A percentile compares a stretch with the other conserved stretches of the same genome.
These are phyloP conservation scores for Anethum foeniculum DNA, from an alignment of 140 eudicot genomes.

Conservation along the genomic window DNA sequence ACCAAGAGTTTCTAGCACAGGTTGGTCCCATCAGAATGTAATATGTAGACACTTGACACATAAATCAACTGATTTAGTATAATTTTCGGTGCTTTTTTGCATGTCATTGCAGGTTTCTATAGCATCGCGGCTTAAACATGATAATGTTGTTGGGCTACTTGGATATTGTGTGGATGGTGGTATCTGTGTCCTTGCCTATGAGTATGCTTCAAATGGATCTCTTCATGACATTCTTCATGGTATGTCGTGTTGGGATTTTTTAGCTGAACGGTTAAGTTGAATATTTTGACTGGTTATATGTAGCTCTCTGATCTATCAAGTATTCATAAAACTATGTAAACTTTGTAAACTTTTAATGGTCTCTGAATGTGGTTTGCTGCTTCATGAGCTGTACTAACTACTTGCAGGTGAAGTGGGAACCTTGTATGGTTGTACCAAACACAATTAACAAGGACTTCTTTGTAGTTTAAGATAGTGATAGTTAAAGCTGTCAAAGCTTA, in stretches of 20 bases:
- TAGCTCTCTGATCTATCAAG: background rate
- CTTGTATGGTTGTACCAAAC: background rate
- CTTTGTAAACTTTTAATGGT: background rate
- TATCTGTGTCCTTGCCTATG: slow-evolving; percentile 49
- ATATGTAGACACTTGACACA: background rate
- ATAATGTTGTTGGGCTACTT: slow-evolving; percentile 50
- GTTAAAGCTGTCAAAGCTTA: background rate
- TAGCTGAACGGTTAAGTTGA: background rate
- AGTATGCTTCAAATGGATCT: slow-evolving; percentile 57
- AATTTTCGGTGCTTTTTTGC: background rate
- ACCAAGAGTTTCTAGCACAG: slow-evolving; percentile 52
- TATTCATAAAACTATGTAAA: background rate
- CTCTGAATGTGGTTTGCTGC: background rate
- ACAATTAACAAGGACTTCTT: background rate
- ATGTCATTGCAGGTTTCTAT: slow-evolving; percentile 42
- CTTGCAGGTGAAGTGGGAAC: background rate
- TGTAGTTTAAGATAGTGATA: background rate
- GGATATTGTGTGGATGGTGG: slow-evolving; percentile 60
- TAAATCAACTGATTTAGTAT: background rate
- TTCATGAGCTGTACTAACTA: background rate
- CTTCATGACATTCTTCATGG: slow-evolving; percentile 62
- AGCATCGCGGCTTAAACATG: slow-evolving; percentile 54
- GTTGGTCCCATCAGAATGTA: slow-evolving; percentile 19
- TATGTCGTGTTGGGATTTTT: background rate
- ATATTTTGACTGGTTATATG: background rate